A percentile compares a stretch with the other conserved stretches of the same genome.
Conservation (phyloP, 2,329 filamentous ascomycete species). For the Cordyceps militaris region DNA sequence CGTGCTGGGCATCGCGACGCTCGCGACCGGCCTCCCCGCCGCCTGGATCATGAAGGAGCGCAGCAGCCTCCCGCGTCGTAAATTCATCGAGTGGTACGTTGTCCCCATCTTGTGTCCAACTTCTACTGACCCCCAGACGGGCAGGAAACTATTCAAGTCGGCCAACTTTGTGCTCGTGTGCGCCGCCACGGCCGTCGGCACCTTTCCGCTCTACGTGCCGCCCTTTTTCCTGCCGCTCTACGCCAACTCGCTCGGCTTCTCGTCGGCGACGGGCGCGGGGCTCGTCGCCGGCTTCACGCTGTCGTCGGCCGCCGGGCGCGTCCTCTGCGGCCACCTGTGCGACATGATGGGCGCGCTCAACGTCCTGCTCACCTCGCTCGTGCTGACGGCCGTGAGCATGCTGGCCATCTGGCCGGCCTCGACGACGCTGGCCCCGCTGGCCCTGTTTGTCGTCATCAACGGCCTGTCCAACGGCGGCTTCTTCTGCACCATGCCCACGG, state of each 20-base stretch:
- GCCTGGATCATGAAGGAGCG: constrained; percentile 47
- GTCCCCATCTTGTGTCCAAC: not conserved
- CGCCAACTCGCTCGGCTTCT: constrained; percentile 46
- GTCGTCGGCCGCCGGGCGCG: constrained; percentile 50
- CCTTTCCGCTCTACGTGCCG: constrained; percentile 54
- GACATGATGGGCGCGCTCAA: constrained; percentile 51
- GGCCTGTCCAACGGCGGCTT: constrained; percentile 56
- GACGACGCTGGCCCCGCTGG: constrained; percentile 43
- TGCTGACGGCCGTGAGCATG: constrained; percentile 50
- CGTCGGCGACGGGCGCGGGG: constrained; percentile 45
- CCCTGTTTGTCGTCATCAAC: constrained; percentile 52
- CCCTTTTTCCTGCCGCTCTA: constrained; percentile 56
- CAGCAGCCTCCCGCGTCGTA: constrained; percentile 27
- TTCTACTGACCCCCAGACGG: not conserved
- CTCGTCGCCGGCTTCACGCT: constrained; percentile 56
- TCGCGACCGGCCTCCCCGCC: constrained; percentile 48
- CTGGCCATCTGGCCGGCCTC: constrained; percentile 55
- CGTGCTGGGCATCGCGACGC: constrained; percentile 43
- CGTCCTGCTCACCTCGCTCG: constrained; percentile 42
- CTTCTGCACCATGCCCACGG: constrained; percentile 57
- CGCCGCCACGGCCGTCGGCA: constrained; percentile 45
- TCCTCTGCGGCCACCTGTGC: constrained; percentile 46
- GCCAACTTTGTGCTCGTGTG: constrained; percentile 46
- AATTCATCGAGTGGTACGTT: constrained; percentile 43
- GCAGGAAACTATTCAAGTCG: constrained; percentile 46